A percentile compares a stretch with the other conserved stretches of the same genome.
Conservation (phyloP, 331 rosid genomes). For the Acacia concinna region DNA sequence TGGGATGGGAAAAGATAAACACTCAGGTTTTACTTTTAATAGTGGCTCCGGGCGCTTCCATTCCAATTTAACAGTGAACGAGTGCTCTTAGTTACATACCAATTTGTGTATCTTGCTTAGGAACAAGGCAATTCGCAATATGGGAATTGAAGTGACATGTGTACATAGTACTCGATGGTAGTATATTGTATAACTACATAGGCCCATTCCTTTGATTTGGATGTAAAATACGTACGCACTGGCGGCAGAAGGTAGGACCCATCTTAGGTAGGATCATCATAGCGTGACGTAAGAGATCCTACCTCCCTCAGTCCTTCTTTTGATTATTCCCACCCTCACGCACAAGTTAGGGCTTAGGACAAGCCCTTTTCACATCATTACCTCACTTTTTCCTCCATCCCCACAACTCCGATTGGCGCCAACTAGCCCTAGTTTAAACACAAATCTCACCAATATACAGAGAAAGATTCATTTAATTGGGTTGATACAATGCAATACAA, state of each 20-base stretch:
- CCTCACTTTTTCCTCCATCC: too few relatives aligned
- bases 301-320: too few relatives aligned
- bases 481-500: too few relatives aligned
- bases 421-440: too few relatives aligned
- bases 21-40: slow-evolving; percentile 9
- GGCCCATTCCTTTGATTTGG: slow-evolving; percentile 45
- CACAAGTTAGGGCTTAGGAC: neutral
- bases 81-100: slow-evolving; percentile 32
- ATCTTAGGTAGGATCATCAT: slow-evolving; percentile 42
- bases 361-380: neutral
- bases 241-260: slow-evolving; percentile 35
- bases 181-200: too few relatives aligned
- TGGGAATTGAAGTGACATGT: too few relatives aligned
- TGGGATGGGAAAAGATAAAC: slow-evolving; percentile 68
- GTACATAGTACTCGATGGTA: too few relatives aligned
- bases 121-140: neutral
- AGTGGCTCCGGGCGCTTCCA: slow-evolving; percentile 25
- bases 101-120: slow-evolving; percentile 9
- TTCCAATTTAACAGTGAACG: slow-evolving; percentile 20
- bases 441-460: too few relatives aligned
- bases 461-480: too few relatives aligned
- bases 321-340: neutral
- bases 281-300: slow-evolving; percentile 38
- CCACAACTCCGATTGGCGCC: too few relatives aligned
- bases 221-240: neutral